phyloP scores from a whole-genome alignment of 1,139 yeast genomes.

The Zygoascus meyerae region DNA sequence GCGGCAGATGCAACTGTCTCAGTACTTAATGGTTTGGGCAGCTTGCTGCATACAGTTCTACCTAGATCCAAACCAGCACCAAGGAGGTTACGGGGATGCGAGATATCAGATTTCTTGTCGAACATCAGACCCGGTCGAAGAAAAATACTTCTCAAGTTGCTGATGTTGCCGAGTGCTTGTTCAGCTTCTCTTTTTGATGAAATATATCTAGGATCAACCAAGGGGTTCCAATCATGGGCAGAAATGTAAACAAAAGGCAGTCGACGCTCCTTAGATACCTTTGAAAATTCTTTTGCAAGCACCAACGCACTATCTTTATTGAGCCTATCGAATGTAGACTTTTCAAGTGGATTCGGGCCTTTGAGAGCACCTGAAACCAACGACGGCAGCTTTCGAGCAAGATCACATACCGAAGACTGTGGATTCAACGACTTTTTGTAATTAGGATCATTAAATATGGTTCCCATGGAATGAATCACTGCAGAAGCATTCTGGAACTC shows the following conservation, averaged over 20 bases:
- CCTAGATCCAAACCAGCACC: conserved; percentile 15
- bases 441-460: conserved; percentile 57
- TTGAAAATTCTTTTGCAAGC: conserved; percentile 51
- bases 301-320: conserved; percentile 67
- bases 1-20: conserved; percentile 61
- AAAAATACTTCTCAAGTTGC: conserved; percentile 51
- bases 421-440: conserved; percentile 46
- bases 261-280: not conserved
- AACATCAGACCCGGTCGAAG: conserved; percentile 81
- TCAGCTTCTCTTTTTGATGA: conserved; percentile 77
- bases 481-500: conserved; percentile 48
- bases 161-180: conserved; percentile 37
- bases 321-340: conserved; percentile 23
- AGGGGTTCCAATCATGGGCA: conserved; percentile 63
- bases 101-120: conserved; percentile 38
- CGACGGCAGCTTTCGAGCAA: not conserved
- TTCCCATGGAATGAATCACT: conserved; percentile 82
- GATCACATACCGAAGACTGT: conserved; percentile 4
- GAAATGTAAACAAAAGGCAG: conserved; percentile 62
- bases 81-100: conserved; percentile 14
- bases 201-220: conserved; percentile 49
- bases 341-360: conserved; percentile 29
- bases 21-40: conserved; percentile 52
- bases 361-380: conserved; percentile 8
- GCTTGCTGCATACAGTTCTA: conserved; percentile 20